These are phyloP conservation scores for Pichia kudriavzevii DNA, from an alignment of 1,139 yeast species.

Conservation along the genomic window DNA sequence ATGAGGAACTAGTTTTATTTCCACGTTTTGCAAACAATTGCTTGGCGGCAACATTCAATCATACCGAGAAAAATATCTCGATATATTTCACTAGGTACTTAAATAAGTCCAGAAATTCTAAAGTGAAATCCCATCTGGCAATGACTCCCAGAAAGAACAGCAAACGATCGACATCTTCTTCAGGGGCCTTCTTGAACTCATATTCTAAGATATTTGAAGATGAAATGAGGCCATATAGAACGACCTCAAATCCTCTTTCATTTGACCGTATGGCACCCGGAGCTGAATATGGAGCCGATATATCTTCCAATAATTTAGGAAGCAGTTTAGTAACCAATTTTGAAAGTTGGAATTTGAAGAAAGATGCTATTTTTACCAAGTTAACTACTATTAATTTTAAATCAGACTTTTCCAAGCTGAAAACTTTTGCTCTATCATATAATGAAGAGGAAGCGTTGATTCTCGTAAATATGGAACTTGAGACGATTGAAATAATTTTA, in stretches of 20 bases:
- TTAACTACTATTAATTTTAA: constrained; percentile 38
- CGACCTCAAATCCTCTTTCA: constrained; percentile 51
- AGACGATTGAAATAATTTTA: constrained; percentile 42
- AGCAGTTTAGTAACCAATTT: constrained; percentile 3
- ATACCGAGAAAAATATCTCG: constrained; percentile 35
- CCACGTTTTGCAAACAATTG: constrained; percentile 35
- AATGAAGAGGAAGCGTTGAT: constrained; percentile 56
- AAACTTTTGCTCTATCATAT: constrained; percentile 38
- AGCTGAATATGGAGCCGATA: constrained; percentile 21
- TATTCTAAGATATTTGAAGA: constrained; percentile 37
- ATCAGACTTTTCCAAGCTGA: constrained; percentile 31
- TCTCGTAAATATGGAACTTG: constrained; percentile 30
- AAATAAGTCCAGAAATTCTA: constrained; percentile 14
- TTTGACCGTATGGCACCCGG: constrained; percentile 55
- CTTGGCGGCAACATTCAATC: constrained; percentile 48
- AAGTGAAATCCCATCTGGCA: constrained; percentile 14
- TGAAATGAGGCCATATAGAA: constrained; percentile 39
- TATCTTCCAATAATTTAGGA: constrained; percentile 13
- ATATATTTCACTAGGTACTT: constrained; percentile 48
- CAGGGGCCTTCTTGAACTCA: constrained; percentile 32
- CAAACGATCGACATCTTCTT: constrained; percentile 19
- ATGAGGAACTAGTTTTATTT: constrained; percentile 49
- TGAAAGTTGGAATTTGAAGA: constrained; percentile 34
- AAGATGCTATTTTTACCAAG: constrained; percentile 62
- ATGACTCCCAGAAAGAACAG: constrained; percentile 17